phyloP scores from a whole-genome alignment of 1,284 basidiomycete species.

The Microbotryum scabiosae region DNA sequence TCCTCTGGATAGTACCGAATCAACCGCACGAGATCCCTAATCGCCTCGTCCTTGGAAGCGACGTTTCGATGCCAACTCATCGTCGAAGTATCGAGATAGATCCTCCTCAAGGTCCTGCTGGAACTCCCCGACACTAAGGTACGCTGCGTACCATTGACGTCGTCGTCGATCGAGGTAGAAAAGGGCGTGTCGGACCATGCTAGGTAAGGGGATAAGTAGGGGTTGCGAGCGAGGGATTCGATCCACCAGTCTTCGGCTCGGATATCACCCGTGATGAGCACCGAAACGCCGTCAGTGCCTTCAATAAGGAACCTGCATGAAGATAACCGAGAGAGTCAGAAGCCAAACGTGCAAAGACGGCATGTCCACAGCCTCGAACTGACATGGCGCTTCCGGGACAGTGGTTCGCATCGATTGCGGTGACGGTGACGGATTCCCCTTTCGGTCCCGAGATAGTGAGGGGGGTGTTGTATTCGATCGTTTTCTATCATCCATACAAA shows the following conservation, averaged over 20 bases:
- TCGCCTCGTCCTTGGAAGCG: slow-evolving; percentile 53
- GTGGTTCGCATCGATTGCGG: slow-evolving; percentile 83
- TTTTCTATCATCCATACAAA: not conserved
- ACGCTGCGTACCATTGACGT: not conserved
- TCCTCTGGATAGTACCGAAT: slow-evolving; percentile 58
- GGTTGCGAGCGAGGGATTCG: slow-evolving; percentile 56
- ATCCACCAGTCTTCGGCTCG: slow-evolving; percentile 75
- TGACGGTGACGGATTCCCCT: slow-evolving; percentile 57
- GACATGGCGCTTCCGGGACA: slow-evolving; percentile 89
- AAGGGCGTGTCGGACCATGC: slow-evolving; percentile 33
- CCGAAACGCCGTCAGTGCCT: slow-evolving; percentile 46
- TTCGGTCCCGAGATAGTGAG: slow-evolving; percentile 46
- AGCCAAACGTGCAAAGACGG: not conserved
- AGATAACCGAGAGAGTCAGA: no score
- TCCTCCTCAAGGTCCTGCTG: not conserved
- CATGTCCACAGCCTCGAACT: slow-evolving; percentile 31
- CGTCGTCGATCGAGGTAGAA: not conserved
- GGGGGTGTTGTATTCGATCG: slow-evolving; percentile 18
- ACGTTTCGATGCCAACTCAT: slow-evolving; percentile 57
- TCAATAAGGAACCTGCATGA: slow-evolving; percentile 71
- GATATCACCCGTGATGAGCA: slow-evolving; percentile 88
- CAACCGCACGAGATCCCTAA: slow-evolving; percentile 56
- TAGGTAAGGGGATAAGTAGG: slow-evolving; percentile 62
- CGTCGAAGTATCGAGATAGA: slow-evolving; percentile 28
- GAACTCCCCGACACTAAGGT: not conserved